Conservation (phyloP, 805 yeast genomes). For the Monosporozyma siamensis region DNA sequence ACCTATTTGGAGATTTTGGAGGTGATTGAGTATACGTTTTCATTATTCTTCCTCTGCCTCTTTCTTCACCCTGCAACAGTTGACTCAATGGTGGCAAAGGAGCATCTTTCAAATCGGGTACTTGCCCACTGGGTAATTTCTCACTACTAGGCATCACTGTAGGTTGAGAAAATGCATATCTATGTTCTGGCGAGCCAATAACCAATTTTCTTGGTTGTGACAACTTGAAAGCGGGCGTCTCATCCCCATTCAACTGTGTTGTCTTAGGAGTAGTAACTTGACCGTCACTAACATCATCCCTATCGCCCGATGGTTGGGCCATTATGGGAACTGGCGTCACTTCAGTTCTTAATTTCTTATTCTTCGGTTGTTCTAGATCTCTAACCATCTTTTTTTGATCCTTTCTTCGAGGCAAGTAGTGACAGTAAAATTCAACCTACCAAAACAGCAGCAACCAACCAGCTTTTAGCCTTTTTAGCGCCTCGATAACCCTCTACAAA, state of each 20-base stretch:
- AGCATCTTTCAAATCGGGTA: slow-evolving; percentile 16
- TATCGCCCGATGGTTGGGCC: neutral
- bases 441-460: no score
- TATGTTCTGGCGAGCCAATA: slow-evolving; percentile 15
- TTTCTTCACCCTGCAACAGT: slow-evolving; percentile 14
- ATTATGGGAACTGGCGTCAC: neutral
- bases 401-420: no score
- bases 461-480: no score
- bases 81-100: slow-evolving; percentile 30
- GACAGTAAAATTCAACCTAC: neutral
- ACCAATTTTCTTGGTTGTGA: slow-evolving; percentile 24
- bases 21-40: slow-evolving; percentile 25
- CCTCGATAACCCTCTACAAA: no score
- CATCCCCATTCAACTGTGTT: neutral
- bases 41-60: slow-evolving; percentile 30
- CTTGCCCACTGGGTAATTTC: slow-evolving; percentile 2
- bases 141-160: slow-evolving; percentile 6
- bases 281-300: neutral
- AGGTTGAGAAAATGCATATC: slow-evolving; percentile 21
- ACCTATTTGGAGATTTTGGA: slow-evolving; percentile 12
- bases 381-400: neutral
- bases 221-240: slow-evolving; percentile 4
- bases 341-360: slow-evolving; percentile 1
- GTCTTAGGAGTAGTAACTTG: neutral
- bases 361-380: neutral